Evolutionary conservation across 2,329 filamentous ascomycete genomes (phyloP).

Genomic region (Raffaelea ambrosiae): DNA sequence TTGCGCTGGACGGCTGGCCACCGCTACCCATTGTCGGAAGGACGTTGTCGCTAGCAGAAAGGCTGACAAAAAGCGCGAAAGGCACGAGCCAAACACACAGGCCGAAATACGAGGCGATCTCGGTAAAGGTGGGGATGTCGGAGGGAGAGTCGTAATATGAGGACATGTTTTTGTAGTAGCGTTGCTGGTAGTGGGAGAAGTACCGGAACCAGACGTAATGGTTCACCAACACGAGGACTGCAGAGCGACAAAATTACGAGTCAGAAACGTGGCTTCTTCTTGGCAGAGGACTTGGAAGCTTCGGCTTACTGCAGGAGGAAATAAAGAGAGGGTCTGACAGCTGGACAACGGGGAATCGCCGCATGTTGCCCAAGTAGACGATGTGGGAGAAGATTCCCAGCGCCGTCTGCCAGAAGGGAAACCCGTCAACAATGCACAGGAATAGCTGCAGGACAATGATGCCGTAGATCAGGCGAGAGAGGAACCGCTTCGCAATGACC

Average conservation of each 20-base stretch:
- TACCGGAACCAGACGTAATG: constrained; percentile 95
- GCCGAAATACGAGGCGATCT: constrained; percentile 94
- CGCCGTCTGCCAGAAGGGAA: constrained; percentile 66
- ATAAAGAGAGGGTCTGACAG: constrained; percentile 82
- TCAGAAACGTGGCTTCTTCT: neutral
- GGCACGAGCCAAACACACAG: constrained; percentile 95
- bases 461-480: constrained; percentile 75
- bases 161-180: constrained; percentile 46
- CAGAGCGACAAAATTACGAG: neutral
- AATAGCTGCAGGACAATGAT: constrained; percentile 67
- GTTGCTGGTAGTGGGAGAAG: constrained; percentile 61
- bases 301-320: constrained; percentile 63
- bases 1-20: constrained; percentile 30
- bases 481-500: constrained; percentile 79
- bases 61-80: constrained; percentile 87
- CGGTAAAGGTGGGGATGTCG: constrained; percentile 72
- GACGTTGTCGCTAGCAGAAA: constrained; percentile 92
- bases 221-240: constrained; percentile 75
- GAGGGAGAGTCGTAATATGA: constrained; percentile 54
- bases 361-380: constrained; percentile 82
- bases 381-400: constrained; percentile 74
- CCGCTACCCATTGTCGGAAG: constrained; percentile 80
- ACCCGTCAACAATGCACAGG: constrained; percentile 73
- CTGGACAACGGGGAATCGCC: constrained; percentile 67
- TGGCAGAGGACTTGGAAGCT: no score